A percentile compares a stretch with the other conserved stretches of the same genome.
phyloP scores from a whole-genome alignment of 2,329 filamentous ascomycete species.

The Phyllosticta paracitricarpa region DNA sequence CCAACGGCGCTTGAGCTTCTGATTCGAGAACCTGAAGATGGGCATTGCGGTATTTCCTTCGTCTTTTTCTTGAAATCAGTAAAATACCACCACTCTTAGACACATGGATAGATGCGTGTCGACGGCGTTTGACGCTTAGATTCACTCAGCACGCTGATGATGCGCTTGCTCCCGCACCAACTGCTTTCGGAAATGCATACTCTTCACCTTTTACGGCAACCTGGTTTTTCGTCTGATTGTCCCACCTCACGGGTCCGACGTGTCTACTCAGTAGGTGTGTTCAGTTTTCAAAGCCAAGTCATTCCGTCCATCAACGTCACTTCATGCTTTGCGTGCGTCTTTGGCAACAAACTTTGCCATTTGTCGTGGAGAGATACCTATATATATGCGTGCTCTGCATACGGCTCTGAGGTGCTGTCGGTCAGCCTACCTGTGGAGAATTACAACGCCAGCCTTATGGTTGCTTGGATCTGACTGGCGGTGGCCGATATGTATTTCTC shows the following conservation, averaged over 20 bases:
- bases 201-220: neutral
- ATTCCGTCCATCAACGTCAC: no score
- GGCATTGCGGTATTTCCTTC: neutral
- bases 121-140: neutral
- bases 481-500: no score
- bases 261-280: neutral
- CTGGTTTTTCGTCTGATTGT: neutral
- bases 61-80: neutral
- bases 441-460: no score
- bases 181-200: neutral
- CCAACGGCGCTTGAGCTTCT: conserved; percentile 3
- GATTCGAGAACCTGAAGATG: neutral
- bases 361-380: no score
- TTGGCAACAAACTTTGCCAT: no score
- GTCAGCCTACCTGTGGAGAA: no score
- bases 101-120: neutral
- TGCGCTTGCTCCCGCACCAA: neutral
- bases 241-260: neutral
- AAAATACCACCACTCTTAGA: neutral
- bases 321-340: no score
- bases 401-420: no score
- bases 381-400: no score
- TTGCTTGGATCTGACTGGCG: no score
- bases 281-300: neutral
- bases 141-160: neutral